These are phyloP conservation scores for Camellia lanceoleosa DNA, from an alignment of 148 eudicot species.

Conservation along the genomic window DNA sequence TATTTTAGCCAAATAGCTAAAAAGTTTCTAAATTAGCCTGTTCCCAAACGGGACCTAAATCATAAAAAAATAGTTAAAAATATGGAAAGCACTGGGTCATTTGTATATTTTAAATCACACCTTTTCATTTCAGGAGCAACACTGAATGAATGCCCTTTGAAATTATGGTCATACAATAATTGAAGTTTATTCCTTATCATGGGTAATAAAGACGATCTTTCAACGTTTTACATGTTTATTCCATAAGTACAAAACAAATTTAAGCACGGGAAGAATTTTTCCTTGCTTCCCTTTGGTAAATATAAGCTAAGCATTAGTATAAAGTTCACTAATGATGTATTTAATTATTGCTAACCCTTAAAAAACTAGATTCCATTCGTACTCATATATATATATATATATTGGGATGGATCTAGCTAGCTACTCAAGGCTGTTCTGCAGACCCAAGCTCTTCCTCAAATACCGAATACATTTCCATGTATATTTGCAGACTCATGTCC, in stretches of 20 bases:
- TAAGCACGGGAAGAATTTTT: background rate
- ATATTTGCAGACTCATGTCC: background rate
- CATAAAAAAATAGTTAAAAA: too few species aligned
- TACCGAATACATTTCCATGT: background rate
- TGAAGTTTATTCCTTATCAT: background rate
- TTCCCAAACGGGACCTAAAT: too few species aligned
- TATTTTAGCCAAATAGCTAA: too few species aligned
- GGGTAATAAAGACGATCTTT: background rate
- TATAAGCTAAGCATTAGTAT: background rate
- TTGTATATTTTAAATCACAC: too few species aligned
- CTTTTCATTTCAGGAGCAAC: too few species aligned
- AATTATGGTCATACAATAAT: background rate
- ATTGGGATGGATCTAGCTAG: slow-evolving; percentile 3
- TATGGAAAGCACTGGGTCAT: too few species aligned
- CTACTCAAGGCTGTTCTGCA: background rate
- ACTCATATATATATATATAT: background rate
- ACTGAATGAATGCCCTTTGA: background rate
- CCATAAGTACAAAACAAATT: background rate
- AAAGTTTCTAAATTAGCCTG: too few species aligned
- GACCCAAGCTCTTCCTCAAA: background rate
- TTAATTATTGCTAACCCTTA: background rate
- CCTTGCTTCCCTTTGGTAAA: background rate
- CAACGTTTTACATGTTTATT: background rate
- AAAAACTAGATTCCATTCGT: background rate
- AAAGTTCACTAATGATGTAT: slow-evolving; percentile 2